Base-by-base conservation (phyloP, 1,284 basidiomycete genomes). In the Austroboletus niveus region DNA sequence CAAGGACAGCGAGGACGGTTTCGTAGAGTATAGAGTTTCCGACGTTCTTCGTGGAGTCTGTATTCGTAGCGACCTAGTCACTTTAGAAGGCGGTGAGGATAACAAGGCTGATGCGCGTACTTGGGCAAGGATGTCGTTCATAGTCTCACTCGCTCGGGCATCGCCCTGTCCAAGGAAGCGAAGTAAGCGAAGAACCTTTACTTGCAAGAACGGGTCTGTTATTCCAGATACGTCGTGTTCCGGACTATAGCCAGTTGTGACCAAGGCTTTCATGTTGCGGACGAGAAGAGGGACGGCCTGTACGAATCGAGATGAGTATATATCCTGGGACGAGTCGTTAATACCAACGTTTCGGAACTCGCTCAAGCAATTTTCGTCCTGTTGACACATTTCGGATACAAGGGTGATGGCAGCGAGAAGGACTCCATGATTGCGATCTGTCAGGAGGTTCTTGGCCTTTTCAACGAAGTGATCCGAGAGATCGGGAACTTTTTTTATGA, bases 191-290 rank as follows among this genome's bases (percentile, higher is more conserved):
- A 99, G 76, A 42, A 98, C 87, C 73, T 99, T 99, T 65, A 96
- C 89, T 73, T 99, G 96, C 14, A 99, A 77, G 80, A 99, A 99
- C 2, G 97, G 97, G 70, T 99, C 97, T 24, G 96, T 98, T 70
- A 99, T 96, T 30, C 97, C 97, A 29, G 93, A 93, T n/a, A 99
- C 97, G 63, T 99, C 97, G 66, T 99, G 97, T 69, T 99, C 97
- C 22, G 97, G 96, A 60, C 94, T 97, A 71, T 98, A 98, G 17
- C 96, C 96, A 2, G 96, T 98, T 0, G 96, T 95, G 45, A 94
- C 93, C 43, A 99, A 77, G 4, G 92, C 90, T 70, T 99, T 99
- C 60, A 99, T 81, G 66, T 98, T 94, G 57, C 94, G 89, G 44
- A 99, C 95, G 17, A 99, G 87, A 9, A 96, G 75, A 3, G 94